Evolutionary conservation across 306 rosid genomes (phyloP), one percentile per base, ranked within the genome.

Genomic region (Quercus bicolor): DNA sequence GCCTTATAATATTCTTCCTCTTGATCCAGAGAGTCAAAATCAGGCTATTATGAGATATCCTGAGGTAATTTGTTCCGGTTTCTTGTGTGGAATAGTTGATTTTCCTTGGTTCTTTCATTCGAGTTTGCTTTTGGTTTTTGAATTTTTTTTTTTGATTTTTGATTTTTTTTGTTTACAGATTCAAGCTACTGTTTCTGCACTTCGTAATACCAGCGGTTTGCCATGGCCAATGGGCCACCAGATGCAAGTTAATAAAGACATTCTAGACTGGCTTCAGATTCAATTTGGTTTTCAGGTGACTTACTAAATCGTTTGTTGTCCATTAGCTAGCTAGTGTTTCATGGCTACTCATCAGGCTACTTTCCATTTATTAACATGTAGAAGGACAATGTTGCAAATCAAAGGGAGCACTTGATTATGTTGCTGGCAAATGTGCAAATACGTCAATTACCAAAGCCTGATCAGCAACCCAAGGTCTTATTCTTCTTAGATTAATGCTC

Each of bases 361-460:
- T 74, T 73, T 85, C 77, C 54, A 72, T 75, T 59, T 64, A 43
- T 84, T 79, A 77, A 70, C 75, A 8, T 84, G 88, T 90, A 94
- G 98, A 89, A 85, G 76, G 91, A 84, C 18, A 94, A 80, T 61
- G 98, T 92, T 75, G 98, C 90, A 75, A 94, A 94, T 86, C 98
- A 94, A 88, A 94, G 98, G 86, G 98, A 94, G 78, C 98, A 94
- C 86, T 80, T 94, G 89, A 94, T 94, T 84, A 86, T 94, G 74
- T 91, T 94, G 88, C 90, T 94, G 79, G 98, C 98, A 54, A 94
- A 94, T 89, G 94, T 91, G 53, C 97, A 91, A 72, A 87, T 89
- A 73, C 85, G 98, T 56, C 91, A 87, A 85, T 77, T 66, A 77
- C 77, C 90, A 24, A 92, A 86, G 62, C 81, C 84, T 62, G 98